A percentile compares a stretch with the other conserved stretches of the same genome.
These are phyloP conservation scores for Lodderomyces orthopsilosis DNA, from an alignment of 1,139 yeast genomes.

Conservation along the genomic window DNA sequence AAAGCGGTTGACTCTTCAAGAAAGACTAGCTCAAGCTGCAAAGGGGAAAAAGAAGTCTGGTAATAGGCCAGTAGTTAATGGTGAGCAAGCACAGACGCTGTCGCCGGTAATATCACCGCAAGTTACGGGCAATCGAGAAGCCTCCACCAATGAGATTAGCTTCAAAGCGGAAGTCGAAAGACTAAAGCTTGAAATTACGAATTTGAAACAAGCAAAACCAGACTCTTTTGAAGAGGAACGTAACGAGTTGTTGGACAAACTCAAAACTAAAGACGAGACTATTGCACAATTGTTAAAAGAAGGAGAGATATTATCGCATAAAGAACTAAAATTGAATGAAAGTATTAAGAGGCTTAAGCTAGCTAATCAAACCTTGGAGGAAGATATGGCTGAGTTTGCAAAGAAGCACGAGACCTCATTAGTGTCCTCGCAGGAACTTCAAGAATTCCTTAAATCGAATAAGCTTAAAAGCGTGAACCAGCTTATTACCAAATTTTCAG, in stretches of 20 bases:
- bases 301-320: constrained; percentile 73
- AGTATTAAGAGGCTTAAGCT: constrained; percentile 61
- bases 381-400: constrained; percentile 34
- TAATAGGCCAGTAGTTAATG: background rate
- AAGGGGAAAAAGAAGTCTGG: constrained; percentile 35
- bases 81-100: constrained; percentile 9
- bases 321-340: constrained; percentile 68
- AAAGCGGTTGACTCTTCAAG: constrained; percentile 68
- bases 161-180: constrained; percentile 8
- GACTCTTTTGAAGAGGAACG: constrained; percentile 13
- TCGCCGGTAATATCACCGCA: constrained; percentile 8
- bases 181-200: constrained; percentile 7
- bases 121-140: constrained; percentile 4
- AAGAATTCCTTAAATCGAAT: constrained; percentile 28
- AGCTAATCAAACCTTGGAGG: constrained; percentile 44
- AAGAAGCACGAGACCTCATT: constrained; percentile 30
- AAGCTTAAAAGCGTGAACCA: constrained; percentile 28
- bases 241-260: constrained; percentile 19
- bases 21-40: constrained; percentile 79
- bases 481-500: constrained; percentile 20
- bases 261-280: constrained; percentile 52
- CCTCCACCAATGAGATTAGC: background rate
- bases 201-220: constrained; percentile 4
- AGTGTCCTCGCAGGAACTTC: constrained; percentile 30
- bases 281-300: constrained; percentile 64